phyloP scores from a whole-genome alignment of 2,329 filamentous ascomycete species.

The Bipolaris zeicola region DNA sequence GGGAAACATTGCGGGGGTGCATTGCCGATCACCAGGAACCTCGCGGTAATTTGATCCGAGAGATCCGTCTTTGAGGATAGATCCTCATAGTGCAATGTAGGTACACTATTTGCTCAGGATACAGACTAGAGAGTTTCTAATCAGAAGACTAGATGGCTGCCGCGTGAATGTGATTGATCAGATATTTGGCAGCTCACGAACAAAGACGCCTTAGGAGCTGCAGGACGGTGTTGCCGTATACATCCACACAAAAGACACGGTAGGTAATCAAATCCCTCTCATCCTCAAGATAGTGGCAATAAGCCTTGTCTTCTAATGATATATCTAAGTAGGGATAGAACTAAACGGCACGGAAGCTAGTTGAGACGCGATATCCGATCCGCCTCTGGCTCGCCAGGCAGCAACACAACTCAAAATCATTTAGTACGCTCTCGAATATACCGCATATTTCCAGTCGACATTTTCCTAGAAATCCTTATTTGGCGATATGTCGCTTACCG shows the following conservation, averaged over 20 bases:
- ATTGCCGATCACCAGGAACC: constrained; percentile 14
- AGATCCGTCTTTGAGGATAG: not conserved
- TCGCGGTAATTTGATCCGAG: constrained; percentile 25
- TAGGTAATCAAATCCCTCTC: no score
- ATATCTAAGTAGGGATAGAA: not conserved
- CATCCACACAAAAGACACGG: not conserved
- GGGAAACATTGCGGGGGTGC: constrained; percentile 15
- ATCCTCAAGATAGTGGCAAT: not conserved
- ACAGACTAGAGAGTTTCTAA: not conserved
- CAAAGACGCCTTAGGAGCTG: not conserved
- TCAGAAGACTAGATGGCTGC: not conserved
- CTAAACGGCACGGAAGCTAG: not conserved
- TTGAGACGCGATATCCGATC: not conserved
- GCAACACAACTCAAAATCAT: constrained; percentile 6
- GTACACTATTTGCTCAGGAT: not conserved
- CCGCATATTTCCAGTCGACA: not conserved
- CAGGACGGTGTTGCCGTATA: not conserved
- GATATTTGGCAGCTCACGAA: no score
- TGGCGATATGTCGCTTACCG: not conserved
- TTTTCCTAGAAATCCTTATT: not conserved
- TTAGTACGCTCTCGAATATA: not conserved
- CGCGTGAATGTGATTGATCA: not conserved
- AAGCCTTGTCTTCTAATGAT: not conserved
- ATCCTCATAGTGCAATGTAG: not conserved
- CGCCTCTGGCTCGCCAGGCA: constrained; percentile 3